A percentile compares a stretch with the other conserved stretches of the same genome.
phyloP scores from a whole-genome alignment of 345 rosid species.

The Eutrema yunnanense region DNA sequence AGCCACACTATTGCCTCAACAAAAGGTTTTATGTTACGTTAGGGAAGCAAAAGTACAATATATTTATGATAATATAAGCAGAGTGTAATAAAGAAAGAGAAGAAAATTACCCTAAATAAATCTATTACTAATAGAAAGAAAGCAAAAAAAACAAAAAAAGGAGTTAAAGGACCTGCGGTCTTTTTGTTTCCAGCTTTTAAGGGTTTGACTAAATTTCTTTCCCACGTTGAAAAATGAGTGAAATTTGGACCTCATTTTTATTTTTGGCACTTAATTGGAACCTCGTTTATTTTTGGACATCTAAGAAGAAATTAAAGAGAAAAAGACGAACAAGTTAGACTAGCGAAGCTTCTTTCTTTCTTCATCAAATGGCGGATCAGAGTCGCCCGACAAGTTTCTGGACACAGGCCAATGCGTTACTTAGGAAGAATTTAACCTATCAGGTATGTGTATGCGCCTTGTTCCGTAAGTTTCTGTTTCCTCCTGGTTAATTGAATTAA shows the following conservation, averaged over 20 bases:
- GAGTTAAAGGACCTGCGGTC: neutral
- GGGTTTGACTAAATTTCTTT: neutral
- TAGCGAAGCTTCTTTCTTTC: neutral
- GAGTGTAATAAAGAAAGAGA: no score
- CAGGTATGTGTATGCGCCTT: conserved; percentile 41
- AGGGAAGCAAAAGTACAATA: no score
- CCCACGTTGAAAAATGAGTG: no score
- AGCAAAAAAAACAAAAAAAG: neutral
- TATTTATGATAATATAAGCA: no score
- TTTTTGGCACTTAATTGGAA: no score
- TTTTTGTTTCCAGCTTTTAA: neutral
- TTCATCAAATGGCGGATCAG: conserved; percentile 42
- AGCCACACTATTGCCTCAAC: no score
- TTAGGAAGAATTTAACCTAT: conserved; percentile 71
- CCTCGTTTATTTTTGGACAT: neutral
- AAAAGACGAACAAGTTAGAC: no score
- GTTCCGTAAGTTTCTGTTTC: neutral
- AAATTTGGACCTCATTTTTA: no score
- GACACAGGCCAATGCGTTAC: conserved; percentile 74
- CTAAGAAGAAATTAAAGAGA: neutral
- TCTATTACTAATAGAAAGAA: no score
- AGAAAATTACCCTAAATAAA: no score
- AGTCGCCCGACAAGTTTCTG: conserved; percentile 53
- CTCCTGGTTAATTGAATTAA: neutral
- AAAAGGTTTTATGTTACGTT: no score